These are phyloP conservation scores for Rhypophila decipiens DNA, from an alignment of 495 filamentous ascomycete genomes.

Conservation along the genomic window DNA sequence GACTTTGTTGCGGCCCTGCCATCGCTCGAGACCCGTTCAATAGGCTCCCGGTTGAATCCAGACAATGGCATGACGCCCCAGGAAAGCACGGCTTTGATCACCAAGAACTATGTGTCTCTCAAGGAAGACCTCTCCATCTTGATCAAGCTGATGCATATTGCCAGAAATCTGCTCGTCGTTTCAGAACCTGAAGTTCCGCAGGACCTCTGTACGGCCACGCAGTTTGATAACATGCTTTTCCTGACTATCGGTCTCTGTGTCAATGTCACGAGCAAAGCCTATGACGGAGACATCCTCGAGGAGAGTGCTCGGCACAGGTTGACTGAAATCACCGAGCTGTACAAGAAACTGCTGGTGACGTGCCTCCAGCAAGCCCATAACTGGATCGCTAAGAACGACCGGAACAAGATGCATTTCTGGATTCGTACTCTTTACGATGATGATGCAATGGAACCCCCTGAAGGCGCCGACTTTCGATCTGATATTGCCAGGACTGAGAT, in stretches of 20 bases:
- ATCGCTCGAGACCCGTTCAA: constrained; percentile 29
- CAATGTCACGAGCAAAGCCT: constrained; percentile 81
- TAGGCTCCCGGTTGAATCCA: constrained; percentile 27
- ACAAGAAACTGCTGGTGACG: constrained; percentile 86
- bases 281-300: constrained; percentile 79
- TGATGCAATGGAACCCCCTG: constrained; percentile 33
- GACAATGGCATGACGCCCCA: constrained; percentile 49
- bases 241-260: constrained; percentile 78
- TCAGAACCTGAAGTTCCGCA: constrained; percentile 69
- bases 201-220: constrained; percentile 72
- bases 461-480: constrained; percentile 38
- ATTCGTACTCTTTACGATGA: constrained; percentile 72
- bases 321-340: constrained; percentile 50
- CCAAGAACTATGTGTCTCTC: constrained; percentile 64
- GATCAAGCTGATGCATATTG: constrained; percentile 78
- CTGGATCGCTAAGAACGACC: constrained; percentile 84
- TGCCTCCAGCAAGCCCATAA: constrained; percentile 89
- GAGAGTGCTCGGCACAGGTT: constrained; percentile 45
- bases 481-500: constrained; percentile 38
- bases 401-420: constrained; percentile 88
- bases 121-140: constrained; percentile 77
- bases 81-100: constrained; percentile 66
- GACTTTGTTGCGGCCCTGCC: constrained; percentile 33
- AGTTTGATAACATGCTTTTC: constrained; percentile 77
- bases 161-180: constrained; percentile 74